Percentiles rank a stretch among this genome's conserved stretches.
Evolutionary conservation across 1,139 yeast genomes (phyloP).

Genomic region (Protomyces pachydermus): DNA sequence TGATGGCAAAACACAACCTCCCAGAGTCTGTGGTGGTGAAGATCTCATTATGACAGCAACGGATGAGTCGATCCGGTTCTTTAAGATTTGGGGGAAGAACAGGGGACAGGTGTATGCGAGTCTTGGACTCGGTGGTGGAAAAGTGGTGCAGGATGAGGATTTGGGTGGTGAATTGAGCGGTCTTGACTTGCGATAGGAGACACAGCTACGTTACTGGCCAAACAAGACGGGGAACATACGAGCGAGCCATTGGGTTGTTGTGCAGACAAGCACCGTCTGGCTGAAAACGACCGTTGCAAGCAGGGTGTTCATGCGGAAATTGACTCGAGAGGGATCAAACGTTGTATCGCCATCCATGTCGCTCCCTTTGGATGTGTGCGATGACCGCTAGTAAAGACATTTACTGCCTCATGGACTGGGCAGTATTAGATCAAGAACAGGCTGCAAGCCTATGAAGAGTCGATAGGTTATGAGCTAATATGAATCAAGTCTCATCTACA

Average conservation of each 20-base stretch:
- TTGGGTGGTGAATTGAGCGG: background rate
- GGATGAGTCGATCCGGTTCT: slow-evolving; percentile 22
- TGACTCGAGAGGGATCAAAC: background rate
- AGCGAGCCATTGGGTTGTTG: background rate
- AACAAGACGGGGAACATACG: background rate
- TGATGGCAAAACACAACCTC: background rate
- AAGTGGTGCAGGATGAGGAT: slow-evolving; percentile 1
- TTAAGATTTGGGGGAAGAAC: background rate
- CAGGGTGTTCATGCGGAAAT: background rate
- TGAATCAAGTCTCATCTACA: too few relatives aligned
- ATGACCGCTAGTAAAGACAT: too few relatives aligned
- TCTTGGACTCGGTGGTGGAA: slow-evolving; percentile 18
- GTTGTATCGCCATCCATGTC: too few relatives aligned
- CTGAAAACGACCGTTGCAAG: background rate
- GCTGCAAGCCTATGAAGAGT: too few relatives aligned
- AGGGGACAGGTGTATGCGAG: background rate
- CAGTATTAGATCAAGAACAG: too few relatives aligned
- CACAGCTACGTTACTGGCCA: background rate
- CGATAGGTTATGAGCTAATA: too few relatives aligned
- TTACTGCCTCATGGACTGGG: too few relatives aligned
- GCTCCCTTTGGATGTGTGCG: too few relatives aligned
- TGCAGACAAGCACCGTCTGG: background rate
- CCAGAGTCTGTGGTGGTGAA: slow-evolving; percentile 1
- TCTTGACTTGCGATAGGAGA: background rate
- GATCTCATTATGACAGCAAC: slow-evolving; percentile 14